These are phyloP conservation scores for Aspergillus sp. DNA, from an alignment of 2,329 filamentous ascomycete genomes.

Conservation along the genomic window DNA sequence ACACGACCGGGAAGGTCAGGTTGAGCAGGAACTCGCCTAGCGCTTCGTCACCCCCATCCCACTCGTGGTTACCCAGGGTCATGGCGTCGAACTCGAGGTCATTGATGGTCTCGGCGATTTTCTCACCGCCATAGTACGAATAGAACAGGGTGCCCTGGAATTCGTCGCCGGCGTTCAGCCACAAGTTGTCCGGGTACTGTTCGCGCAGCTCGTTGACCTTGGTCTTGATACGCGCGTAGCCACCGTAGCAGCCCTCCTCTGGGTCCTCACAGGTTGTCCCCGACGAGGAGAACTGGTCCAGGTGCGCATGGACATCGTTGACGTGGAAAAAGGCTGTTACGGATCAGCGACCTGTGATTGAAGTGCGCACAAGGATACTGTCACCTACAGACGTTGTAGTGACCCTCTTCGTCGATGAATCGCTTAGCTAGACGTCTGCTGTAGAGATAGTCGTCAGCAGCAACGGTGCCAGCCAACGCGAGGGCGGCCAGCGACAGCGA, in stretches of 20 bases:
- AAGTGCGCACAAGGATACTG: background rate
- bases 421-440: slow-evolving; percentile 6
- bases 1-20: slow-evolving; percentile 7
- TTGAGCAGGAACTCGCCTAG: slow-evolving; percentile 8
- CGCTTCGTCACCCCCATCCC: slow-evolving; percentile 8
- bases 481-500: slow-evolving; percentile 10
- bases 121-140: slow-evolving; percentile 11
- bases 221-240: slow-evolving; percentile 14
- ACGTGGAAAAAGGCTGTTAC: slow-evolving; percentile 10
- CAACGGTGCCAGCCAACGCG: background rate
- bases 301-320: slow-evolving; percentile 11
- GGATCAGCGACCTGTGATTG: background rate
- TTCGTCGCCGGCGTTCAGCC: slow-evolving; percentile 12
- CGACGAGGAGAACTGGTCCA: slow-evolving; percentile 7
- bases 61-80: slow-evolving; percentile 15
- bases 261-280: slow-evolving; percentile 9
- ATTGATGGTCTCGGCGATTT: slow-evolving; percentile 13
- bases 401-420: slow-evolving; percentile 6
- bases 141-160: slow-evolving; percentile 15
- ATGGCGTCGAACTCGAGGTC: slow-evolving; percentile 10
- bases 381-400: slow-evolving; percentile 10
- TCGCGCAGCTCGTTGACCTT: slow-evolving; percentile 7
- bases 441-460: slow-evolving; percentile 12
- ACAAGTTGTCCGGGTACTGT: slow-evolving; percentile 6
- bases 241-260: slow-evolving; percentile 10